Conservation (phyloP, 441 rosid genomes). For the Dalechampia spathulata region DNA sequence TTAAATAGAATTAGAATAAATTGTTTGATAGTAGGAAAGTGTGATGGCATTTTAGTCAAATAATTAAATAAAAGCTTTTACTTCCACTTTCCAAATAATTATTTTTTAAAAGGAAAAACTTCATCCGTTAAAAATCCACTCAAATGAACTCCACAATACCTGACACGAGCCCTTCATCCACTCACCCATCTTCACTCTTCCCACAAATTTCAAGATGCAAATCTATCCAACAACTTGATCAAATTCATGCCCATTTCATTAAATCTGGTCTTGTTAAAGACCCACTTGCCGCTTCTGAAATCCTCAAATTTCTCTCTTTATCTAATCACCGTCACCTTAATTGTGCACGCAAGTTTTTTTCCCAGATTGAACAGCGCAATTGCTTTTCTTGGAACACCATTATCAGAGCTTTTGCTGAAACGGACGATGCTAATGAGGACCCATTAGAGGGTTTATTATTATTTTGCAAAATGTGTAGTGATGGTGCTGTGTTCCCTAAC, state of each 20-base stretch:
- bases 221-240: slow-evolving; percentile 33
- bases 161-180: slow-evolving; percentile 13
- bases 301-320: slow-evolving; percentile 37
- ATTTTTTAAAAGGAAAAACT: neutral
- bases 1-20: too few relatives aligned
- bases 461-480: slow-evolving; percentile 36
- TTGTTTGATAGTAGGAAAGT: too few relatives aligned
- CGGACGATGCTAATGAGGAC: slow-evolving; percentile 16
- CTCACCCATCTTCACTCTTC: slow-evolving; percentile 44
- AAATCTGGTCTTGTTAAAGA: slow-evolving; percentile 48
- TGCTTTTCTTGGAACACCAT: slow-evolving; percentile 77
- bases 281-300: slow-evolving; percentile 62
- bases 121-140: neutral
- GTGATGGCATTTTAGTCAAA: too few relatives aligned
- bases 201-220: slow-evolving; percentile 51
- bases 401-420: slow-evolving; percentile 49
- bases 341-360: slow-evolving; percentile 40
- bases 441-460: slow-evolving; percentile 30
- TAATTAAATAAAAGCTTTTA: too few relatives aligned
- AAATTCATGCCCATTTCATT: slow-evolving; percentile 60
- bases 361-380: slow-evolving; percentile 37
- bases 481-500: slow-evolving; percentile 43
- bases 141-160: slow-evolving; percentile 17
- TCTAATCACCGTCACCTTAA: slow-evolving; percentile 34
- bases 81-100: too few relatives aligned